Evolutionary conservation across 306 rosid species (phyloP), one percentile per base, ranked within the genome.

Genomic region (Casuarina cunninghamiana): DNA sequence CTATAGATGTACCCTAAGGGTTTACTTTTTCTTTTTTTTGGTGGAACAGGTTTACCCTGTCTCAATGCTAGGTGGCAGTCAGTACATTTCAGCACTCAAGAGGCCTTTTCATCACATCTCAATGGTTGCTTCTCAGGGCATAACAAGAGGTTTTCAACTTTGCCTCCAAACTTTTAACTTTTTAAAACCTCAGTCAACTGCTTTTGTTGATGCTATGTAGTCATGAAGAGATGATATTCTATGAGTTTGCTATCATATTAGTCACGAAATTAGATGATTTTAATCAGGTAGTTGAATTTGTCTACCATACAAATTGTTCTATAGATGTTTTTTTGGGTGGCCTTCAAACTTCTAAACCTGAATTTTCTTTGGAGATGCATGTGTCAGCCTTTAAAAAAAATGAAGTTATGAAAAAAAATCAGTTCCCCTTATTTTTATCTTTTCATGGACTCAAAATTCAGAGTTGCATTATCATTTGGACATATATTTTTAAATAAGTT

Each of bases 51-150:
- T 94, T 68, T 92, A 90, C 87, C 96, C 98, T 63, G 94, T 90
- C 84, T 94, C 98, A n/a, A 91, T 89, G 69, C 85, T 94, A 61
- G 97, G 97, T 44, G 97, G 98, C 68, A 75, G 79, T 69, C 81
- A 81, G 49, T 92, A 94, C 57, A 86, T 94, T 78, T 82, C 97
- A 80, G 91, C 98, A 66, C 85, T 94, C 50, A 92, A 89, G 82
- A 94, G 84, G 82, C 87, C 98, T 50, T 94, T 94, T 87, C 81
- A 91, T 71, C 93, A 89, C 75, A 82, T 92, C 76, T 84, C 91
- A 44, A 82, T 94, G 91, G 88, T 94, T 86, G 98, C 98, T 83
- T 92, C 98, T 74, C 98, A 89, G 73, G 98, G 98, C 81, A 89
- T 94, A 78, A 88, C 77, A 46, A 77, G 85, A 53, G 98, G 97